These are phyloP conservation scores for Leccinum variicolor DNA, from an alignment of 768 basidiomycete species.

Conservation along the genomic window DNA sequence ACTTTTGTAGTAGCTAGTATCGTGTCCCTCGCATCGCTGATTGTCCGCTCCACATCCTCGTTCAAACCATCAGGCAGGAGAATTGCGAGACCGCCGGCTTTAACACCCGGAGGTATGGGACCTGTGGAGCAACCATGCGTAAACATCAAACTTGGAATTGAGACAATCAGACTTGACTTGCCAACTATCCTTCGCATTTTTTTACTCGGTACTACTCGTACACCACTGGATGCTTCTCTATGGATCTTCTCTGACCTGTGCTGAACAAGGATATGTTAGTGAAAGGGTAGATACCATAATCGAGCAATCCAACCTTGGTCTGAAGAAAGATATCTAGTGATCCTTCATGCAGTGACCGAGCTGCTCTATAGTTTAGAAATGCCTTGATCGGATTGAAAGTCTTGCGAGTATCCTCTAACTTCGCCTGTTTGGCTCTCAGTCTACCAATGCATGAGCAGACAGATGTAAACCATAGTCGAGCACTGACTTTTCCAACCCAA, in stretches of 20 bases:
- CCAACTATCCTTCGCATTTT: background rate
- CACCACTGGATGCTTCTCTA: background rate
- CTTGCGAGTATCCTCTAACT: background rate
- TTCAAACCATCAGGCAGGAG: background rate
- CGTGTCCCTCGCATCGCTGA: background rate
- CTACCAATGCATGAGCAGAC: too few species aligned
- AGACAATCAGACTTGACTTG: background rate
- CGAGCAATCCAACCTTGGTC: background rate
- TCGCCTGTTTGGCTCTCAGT: too few species aligned
- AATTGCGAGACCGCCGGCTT: background rate
- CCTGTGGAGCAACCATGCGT: constrained; percentile 4
- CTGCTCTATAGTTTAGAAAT: background rate
- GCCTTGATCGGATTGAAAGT: constrained; percentile 3
- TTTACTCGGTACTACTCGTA: constrained; percentile 1
- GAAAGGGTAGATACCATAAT: background rate
- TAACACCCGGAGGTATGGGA: background rate
- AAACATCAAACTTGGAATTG: background rate
- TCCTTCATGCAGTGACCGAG: background rate
- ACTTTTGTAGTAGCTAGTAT: background rate
- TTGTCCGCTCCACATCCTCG: background rate
- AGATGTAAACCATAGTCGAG: too few species aligned
- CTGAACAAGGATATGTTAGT: background rate
- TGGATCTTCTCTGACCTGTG: constrained; percentile 5
- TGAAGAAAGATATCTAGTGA: background rate
- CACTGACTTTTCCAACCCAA: too few species aligned